A percentile compares a stretch with the other conserved stretches of the same genome.
Evolutionary conservation across 1,284 basidiomycete genomes (phyloP).

Genomic region (Melampsora americana): DNA sequence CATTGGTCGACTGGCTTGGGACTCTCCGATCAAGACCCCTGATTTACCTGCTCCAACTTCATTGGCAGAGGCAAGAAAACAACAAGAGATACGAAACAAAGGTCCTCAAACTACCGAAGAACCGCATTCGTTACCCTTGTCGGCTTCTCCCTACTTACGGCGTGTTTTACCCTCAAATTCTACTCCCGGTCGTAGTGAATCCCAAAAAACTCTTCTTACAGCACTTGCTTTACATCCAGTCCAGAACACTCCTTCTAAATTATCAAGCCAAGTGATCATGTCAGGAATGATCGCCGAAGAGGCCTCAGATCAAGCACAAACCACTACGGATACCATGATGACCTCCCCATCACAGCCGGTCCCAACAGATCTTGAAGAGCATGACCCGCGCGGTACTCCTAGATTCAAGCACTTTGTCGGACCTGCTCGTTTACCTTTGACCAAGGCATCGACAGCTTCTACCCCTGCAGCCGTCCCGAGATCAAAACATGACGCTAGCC

Average conservation of each 20-base stretch:
- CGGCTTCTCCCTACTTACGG: constrained; percentile 33
- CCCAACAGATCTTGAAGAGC: too few relatives aligned
- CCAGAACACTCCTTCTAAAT: neutral
- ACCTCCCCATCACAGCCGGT: neutral
- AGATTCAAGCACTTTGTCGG: constrained; percentile 36
- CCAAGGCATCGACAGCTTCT: constrained; percentile 18
- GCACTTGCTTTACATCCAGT: constrained; percentile 33
- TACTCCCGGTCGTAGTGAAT: constrained; percentile 15
- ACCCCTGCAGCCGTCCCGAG: constrained; percentile 20
- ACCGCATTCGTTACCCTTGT: constrained; percentile 10
- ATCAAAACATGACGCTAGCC: constrained; percentile 13
- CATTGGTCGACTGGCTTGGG: constrained; percentile 36
- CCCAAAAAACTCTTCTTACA: constrained; percentile 37
- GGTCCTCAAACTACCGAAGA: neutral
- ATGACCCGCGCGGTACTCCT: constrained; percentile 1
- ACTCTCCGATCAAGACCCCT: constrained; percentile 24
- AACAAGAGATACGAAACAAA: constrained; percentile 34
- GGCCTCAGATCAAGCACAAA: neutral
- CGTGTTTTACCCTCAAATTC: constrained; percentile 19
- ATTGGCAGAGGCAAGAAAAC: constrained; percentile 19
- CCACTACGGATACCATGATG: neutral
- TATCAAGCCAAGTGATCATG: neutral
- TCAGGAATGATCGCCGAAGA: neutral
- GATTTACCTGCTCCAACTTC: constrained; percentile 22
- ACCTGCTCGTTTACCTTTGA: constrained; percentile 26